Conservation (phyloP, 2,329 filamentous ascomycete species). For the Sporothrix humicola region DNA sequence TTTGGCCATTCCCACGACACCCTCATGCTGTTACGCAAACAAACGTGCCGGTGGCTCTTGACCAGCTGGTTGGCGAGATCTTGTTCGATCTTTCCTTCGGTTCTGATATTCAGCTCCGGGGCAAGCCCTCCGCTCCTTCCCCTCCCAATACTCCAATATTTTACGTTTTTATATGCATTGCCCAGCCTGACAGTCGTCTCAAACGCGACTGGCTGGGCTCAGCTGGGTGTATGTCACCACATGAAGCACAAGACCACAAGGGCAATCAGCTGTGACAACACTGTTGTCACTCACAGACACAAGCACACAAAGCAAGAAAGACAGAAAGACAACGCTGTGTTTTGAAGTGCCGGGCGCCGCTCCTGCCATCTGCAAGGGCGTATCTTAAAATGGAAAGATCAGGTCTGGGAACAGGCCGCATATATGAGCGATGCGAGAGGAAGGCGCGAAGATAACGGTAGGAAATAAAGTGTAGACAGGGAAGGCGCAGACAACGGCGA, state of each 20-base stretch:
- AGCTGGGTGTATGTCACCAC: neutral
- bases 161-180: neutral
- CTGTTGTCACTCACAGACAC: neutral
- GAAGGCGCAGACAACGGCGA: conserved; percentile 13
- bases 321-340: neutral
- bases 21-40: neutral
- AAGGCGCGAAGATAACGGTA: conserved; percentile 19
- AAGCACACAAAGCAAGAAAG: neutral
- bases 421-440: neutral
- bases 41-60: neutral
- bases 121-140: neutral
- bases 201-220: neutral
- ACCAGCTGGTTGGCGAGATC: neutral
- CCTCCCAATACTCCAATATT: neutral
- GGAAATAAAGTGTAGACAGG: neutral
- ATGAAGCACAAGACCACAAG: too few species aligned
- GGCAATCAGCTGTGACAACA: neutral
- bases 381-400: conserved; percentile 25
- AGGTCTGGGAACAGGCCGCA: conserved; percentile 22
- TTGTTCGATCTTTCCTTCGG: conserved; percentile 17
- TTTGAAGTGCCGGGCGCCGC: conserved; percentile 10
- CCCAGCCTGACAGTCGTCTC: neutral
- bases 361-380: conserved; percentile 10
- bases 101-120: conserved; percentile 9
- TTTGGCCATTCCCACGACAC: conserved; percentile 7